phyloP scores from a whole-genome alignment of 495 filamentous ascomycete species.

The Aspergillus nidulans region DNA sequence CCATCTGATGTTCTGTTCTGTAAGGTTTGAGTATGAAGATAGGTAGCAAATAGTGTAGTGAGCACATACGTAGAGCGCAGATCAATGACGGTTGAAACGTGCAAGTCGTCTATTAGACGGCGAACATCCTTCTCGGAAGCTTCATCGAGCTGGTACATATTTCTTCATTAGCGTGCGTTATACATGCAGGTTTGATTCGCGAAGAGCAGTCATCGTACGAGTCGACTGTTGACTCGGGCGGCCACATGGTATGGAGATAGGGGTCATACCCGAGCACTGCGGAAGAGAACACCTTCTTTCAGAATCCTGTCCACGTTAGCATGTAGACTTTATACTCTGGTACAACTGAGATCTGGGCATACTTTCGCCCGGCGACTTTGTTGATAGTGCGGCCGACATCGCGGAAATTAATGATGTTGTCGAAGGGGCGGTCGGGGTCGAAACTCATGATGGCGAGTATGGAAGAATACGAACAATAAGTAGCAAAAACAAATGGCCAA shows the following conservation, averaged over 20 bases:
- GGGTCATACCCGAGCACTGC: conserved; percentile 62
- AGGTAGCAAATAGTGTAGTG: not conserved
- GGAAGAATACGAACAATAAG: not conserved
- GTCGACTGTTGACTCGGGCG: no score
- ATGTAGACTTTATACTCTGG: not conserved
- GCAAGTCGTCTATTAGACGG: conserved; percentile 55
- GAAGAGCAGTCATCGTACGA: no score
- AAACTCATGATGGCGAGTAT: not conserved
- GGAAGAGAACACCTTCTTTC: conserved; percentile 65
- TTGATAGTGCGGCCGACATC: conserved; percentile 79
- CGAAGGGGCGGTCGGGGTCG: conserved; percentile 45
- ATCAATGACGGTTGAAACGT: conserved; percentile 70
- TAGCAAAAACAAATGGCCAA: not conserved
- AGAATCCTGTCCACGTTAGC: conserved; percentile 43
- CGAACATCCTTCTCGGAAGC: conserved; percentile 61
- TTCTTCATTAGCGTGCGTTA: not conserved
- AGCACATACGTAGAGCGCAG: conserved; percentile 62
- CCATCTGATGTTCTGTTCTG: conserved; percentile 70
- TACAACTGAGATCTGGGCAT: conserved; percentile 14
- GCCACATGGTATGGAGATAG: not conserved
- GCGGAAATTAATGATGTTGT: conserved; percentile 75
- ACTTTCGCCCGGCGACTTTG: conserved; percentile 49
- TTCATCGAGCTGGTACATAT: conserved; percentile 50
- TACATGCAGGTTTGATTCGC: not conserved
- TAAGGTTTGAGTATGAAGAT: not conserved